These are phyloP conservation scores for Gymnopus androsaceus DNA, from an alignment of 1,284 basidiomycete species.

Conservation along the genomic window DNA sequence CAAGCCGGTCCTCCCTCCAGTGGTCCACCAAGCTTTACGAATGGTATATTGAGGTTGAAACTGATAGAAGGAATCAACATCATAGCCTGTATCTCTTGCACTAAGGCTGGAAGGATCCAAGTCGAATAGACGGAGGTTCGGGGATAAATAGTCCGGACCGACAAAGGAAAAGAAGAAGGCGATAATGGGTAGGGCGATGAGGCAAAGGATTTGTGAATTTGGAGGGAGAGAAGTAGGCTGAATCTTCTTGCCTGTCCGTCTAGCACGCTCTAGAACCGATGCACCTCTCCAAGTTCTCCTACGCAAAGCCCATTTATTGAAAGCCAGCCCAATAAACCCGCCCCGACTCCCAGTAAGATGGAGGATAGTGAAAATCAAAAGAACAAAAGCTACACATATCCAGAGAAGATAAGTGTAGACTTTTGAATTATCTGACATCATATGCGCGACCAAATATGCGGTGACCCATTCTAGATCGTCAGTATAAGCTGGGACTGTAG, in stretches of 20 bases:
- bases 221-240: conserved; percentile 57
- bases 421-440: conserved; percentile 49
- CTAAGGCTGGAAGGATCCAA: conserved; percentile 11
- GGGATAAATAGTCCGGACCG: conserved; percentile 78
- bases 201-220: conserved; percentile 58
- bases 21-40: conserved; percentile 77
- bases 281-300: conserved; percentile 48
- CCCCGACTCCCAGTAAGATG: conserved; percentile 43
- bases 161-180: conserved; percentile 53
- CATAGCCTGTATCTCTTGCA: conserved; percentile 18
- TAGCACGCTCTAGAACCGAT: conserved; percentile 1
- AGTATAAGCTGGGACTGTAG: conserved; percentile 44
- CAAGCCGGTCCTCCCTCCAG: conserved; percentile 71
- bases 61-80: conserved; percentile 28
- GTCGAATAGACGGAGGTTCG: conserved; percentile 45
- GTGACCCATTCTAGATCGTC: conserved; percentile 56
- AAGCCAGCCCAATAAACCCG: conserved; percentile 48
- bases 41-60: conserved; percentile 63
- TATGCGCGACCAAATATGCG: conserved; percentile 56
- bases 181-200: conserved; percentile 43
- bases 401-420: conserved; percentile 61
- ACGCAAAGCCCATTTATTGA: conserved; percentile 57
- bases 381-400: conserved; percentile 46
- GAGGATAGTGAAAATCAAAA: conserved; percentile 40
- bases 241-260: conserved; percentile 1